phyloP scores from a whole-genome alignment of 345 rosid genomes.

The Hibiscus tridactylites region DNA sequence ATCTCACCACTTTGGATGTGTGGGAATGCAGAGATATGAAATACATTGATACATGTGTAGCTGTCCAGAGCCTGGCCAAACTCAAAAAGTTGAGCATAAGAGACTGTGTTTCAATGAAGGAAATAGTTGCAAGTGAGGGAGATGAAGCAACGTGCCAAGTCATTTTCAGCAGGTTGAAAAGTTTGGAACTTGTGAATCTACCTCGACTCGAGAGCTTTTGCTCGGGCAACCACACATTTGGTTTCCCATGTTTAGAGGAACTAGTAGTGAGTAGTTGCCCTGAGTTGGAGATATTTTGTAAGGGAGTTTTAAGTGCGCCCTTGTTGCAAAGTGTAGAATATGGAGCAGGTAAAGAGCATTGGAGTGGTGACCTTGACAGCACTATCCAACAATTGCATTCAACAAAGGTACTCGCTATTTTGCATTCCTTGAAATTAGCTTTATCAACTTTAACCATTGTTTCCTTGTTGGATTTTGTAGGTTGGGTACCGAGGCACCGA shows the following conservation, averaged over 20 bases:
- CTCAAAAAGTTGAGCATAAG: not conserved
- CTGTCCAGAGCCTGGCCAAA: not conserved
- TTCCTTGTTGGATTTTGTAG: not conserved
- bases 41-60: not conserved
- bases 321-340: not conserved
- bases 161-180: not conserved
- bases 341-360: not conserved
- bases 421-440: not conserved
- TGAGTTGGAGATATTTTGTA: not conserved
- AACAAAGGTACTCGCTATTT: not conserved
- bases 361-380: not conserved
- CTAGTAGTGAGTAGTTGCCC: not conserved
- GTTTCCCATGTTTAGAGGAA: not conserved
- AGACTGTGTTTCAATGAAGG: not conserved
- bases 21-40: not conserved
- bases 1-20: not conserved
- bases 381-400: not conserved
- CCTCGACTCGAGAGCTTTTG: not conserved
- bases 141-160: not conserved
- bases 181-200: not conserved
- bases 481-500: not conserved
- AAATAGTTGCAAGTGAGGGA: not conserved
- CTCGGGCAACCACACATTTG: not conserved
- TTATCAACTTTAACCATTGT: not conserved
- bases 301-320: not conserved